Conservation (phyloP, 495 filamentous ascomycete species). For the Talaromyces nanjingensis region DNA sequence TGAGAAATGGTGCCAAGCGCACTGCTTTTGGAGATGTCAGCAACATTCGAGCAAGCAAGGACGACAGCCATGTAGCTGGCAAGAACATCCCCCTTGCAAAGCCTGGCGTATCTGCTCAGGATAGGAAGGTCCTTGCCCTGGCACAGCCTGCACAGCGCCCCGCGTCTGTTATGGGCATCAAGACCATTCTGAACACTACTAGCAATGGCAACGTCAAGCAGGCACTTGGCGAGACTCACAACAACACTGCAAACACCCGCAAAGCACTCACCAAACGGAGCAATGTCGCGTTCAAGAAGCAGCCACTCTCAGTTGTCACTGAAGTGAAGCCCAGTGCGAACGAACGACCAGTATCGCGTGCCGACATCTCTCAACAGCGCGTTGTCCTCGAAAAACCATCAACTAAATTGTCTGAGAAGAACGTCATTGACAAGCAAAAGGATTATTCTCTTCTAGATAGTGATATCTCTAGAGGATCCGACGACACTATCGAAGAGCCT, state of each 20-base stretch:
- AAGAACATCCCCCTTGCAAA: conserved; percentile 41
- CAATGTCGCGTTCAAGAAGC: conserved; percentile 60
- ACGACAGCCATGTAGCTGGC: conserved; percentile 42
- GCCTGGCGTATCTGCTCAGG: conserved; percentile 24
- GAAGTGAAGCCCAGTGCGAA: conserved; percentile 27
- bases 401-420: not conserved
- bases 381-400: not conserved
- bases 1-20: conserved; percentile 66
- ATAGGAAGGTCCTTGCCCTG: conserved; percentile 44
- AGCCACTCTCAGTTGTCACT: conserved; percentile 21
- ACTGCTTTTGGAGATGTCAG: conserved; percentile 76
- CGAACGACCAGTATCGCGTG: conserved; percentile 26
- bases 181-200: conserved; percentile 37
- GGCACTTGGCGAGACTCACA: conserved; percentile 20
- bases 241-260: conserved; percentile 27
- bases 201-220: conserved; percentile 32
- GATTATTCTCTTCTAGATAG: not conserved
- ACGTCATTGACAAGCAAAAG: not conserved
- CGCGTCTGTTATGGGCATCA: conserved; percentile 40
- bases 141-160: conserved; percentile 62
- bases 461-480: not conserved
- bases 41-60: conserved; percentile 52
- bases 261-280: conserved; percentile 53
- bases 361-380: conserved; percentile 12
- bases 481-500: conserved; percentile 1